phyloP scores from a whole-genome alignment of 2,329 filamentous ascomycete species.

The Aspergillus candidus region DNA sequence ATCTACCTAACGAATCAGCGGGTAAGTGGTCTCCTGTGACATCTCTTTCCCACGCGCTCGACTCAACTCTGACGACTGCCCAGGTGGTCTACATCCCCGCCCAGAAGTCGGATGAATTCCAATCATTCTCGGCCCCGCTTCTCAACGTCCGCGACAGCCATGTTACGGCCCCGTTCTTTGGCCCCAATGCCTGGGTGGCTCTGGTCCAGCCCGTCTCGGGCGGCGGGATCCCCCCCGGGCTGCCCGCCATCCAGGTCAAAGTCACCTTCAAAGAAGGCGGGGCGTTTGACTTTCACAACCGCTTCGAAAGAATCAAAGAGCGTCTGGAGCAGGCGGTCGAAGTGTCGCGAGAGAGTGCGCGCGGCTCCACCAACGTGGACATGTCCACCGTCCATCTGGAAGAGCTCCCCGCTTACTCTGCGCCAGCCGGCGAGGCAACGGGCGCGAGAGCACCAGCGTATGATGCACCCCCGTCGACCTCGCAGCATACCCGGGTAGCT shows the following conservation, averaged over 20 bases:
- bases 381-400: slow-evolving; percentile 68
- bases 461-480: slow-evolving; percentile 7
- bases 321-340: slow-evolving; percentile 75
- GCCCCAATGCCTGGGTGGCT: slow-evolving; percentile 83
- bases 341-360: slow-evolving; percentile 31
- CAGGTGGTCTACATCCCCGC: slow-evolving; percentile 84
- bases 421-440: slow-evolving; percentile 38
- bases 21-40: slow-evolving; percentile 46
- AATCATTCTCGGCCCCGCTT: slow-evolving; percentile 85
- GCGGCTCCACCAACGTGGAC: slow-evolving; percentile 46
- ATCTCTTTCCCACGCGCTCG: slow-evolving; percentile 5
- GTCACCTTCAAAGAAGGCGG: slow-evolving; percentile 91
- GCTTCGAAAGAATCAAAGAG: slow-evolving; percentile 79
- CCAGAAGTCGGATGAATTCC: slow-evolving; percentile 60
- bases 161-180: slow-evolving; percentile 84
- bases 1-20: slow-evolving; percentile 80
- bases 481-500: slow-evolving; percentile 17
- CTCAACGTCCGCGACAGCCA: slow-evolving; percentile 82
- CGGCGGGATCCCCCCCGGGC: slow-evolving; percentile 70
- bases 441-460: slow-evolving; percentile 1
- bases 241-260: slow-evolving; percentile 70
- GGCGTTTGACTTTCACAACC: slow-evolving; percentile 82
- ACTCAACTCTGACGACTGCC: slow-evolving; percentile 7
- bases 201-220: slow-evolving; percentile 72
- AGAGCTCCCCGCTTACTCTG: slow-evolving; percentile 81